Percentiles rank a stretch among this genome's conserved stretches.
These are phyloP conservation scores for Rhynchospora breviuscula DNA, from an alignment of 176 grass and related monocot genomes.

Conservation along the genomic window DNA sequence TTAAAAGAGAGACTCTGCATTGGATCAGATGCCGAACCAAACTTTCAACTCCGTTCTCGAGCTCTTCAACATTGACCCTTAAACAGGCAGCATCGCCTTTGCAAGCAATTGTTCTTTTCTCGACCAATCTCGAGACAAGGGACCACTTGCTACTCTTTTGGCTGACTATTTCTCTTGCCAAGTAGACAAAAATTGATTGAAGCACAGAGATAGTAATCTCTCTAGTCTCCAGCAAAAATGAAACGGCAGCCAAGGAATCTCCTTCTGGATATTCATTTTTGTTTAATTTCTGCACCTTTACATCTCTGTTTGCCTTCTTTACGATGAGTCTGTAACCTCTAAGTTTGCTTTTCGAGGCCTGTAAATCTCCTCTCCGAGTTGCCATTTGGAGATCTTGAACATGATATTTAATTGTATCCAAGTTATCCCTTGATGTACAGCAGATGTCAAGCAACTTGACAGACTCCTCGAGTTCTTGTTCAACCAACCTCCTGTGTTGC, in stretches of 20 bases:
- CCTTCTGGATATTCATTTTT: slow-evolving; percentile 24
- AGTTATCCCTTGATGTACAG: slow-evolving; percentile 33
- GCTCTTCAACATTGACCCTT: slow-evolving; percentile 25
- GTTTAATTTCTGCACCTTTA: slow-evolving; percentile 32
- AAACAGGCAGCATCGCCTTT: slow-evolving; percentile 1
- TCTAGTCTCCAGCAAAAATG: slow-evolving; percentile 38
- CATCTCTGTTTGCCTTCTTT: slow-evolving; percentile 45
- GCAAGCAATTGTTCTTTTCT: slow-evolving; percentile 16
- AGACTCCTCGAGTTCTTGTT: slow-evolving; percentile 22
- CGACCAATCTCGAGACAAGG: slow-evolving; percentile 17
- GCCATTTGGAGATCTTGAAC: slow-evolving; percentile 32
- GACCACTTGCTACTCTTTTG: slow-evolving; percentile 39
- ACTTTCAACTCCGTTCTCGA: slow-evolving; percentile 26
- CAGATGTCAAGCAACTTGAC: slow-evolving; percentile 35
- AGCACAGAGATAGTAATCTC: slow-evolving; percentile 33
- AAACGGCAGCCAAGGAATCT: not conserved
- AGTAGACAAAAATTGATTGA: slow-evolving; percentile 9
- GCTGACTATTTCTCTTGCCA: slow-evolving; percentile 17
- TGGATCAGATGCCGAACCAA: slow-evolving; percentile 42
- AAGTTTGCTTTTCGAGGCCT: slow-evolving; percentile 24
- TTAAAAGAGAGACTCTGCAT: slow-evolving; percentile 40
- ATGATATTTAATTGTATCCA: slow-evolving; percentile 28
- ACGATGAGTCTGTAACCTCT: slow-evolving; percentile 26
- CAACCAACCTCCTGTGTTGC: slow-evolving; percentile 35
- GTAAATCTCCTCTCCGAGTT: slow-evolving; percentile 34